These are phyloP conservation scores for Amborella trichopoda DNA, from an alignment of 164 flowering plant species.

Conservation along the genomic window DNA sequence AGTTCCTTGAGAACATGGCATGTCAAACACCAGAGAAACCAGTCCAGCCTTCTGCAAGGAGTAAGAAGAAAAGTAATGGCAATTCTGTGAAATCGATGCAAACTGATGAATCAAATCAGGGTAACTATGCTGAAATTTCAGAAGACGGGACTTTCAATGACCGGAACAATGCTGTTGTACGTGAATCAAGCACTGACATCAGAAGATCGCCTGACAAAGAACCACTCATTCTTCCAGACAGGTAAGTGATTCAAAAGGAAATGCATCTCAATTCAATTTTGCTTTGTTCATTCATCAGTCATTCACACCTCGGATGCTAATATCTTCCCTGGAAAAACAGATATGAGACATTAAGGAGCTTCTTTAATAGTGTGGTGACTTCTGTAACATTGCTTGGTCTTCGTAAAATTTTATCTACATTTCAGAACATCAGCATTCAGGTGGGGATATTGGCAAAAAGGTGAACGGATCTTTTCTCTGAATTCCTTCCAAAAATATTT, in stretches of 20 bases:
- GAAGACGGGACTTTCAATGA: no score
- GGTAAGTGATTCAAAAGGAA: background rate
- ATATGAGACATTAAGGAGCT: conserved; percentile 26
- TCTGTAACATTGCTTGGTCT: conserved; percentile 54
- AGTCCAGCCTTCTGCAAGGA: conserved; percentile 14
- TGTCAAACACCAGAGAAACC: conserved; percentile 38
- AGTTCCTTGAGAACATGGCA: conserved; percentile 12
- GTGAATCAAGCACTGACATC: no score
- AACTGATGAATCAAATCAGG: no score
- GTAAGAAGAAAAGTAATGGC: conserved; percentile 17
- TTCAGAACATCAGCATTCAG: conserved; percentile 37
- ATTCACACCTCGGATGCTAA: background rate
- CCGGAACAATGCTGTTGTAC: no score
- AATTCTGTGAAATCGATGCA: background rate
- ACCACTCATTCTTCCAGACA: background rate
- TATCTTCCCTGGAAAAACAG: conserved; percentile 10
- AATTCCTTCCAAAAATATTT: background rate
- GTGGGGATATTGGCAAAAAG: conserved; percentile 50
- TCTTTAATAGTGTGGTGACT: conserved; percentile 40
- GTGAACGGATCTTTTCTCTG: conserved; percentile 13
- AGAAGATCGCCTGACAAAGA: no score
- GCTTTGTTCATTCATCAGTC: background rate
- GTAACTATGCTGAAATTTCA: no score
- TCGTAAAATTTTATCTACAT: conserved; percentile 34
- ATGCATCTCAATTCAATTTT: background rate